Percentiles rank a stretch among this genome's conserved stretches.
phyloP scores from a whole-genome alignment of 2,329 filamentous ascomycete genomes.

The Colletotrichum sp. region DNA sequence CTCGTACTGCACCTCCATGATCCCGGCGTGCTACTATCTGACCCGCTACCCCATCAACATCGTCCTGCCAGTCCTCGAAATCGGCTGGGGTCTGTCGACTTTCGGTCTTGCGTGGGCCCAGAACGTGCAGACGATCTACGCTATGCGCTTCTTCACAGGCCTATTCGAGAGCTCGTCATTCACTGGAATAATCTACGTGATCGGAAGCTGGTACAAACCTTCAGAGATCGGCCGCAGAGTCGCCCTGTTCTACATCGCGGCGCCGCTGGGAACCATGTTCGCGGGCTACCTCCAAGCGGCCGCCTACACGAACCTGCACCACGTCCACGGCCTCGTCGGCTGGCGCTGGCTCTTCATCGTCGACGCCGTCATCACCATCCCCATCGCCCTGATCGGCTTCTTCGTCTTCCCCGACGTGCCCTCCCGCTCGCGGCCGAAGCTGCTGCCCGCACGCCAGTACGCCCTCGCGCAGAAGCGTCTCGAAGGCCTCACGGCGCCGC shows the following conservation, averaged over 20 bases:
- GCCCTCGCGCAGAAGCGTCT: slow-evolving; percentile 34
- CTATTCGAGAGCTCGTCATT: slow-evolving; percentile 41
- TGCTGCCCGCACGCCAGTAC: slow-evolving; percentile 31
- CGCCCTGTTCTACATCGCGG: slow-evolving; percentile 53
- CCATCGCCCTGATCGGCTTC: slow-evolving; percentile 54
- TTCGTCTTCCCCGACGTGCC: slow-evolving; percentile 35
- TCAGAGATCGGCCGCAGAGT: slow-evolving; percentile 52
- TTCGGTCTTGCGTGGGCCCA: slow-evolving; percentile 34
- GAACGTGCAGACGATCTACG: slow-evolving; percentile 39
- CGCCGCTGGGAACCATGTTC: slow-evolving; percentile 59
- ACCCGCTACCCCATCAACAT: slow-evolving; percentile 41
- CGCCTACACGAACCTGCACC: slow-evolving; percentile 58
- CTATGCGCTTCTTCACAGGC: slow-evolving; percentile 48
- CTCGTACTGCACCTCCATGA: slow-evolving; percentile 44
- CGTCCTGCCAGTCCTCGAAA: slow-evolving; percentile 31
- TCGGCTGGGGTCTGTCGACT: slow-evolving; percentile 35
- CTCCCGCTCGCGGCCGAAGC: slow-evolving; percentile 33
- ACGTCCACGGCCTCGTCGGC: slow-evolving; percentile 51
- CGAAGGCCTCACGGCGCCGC: slow-evolving; percentile 30
- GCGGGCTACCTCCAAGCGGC: slow-evolving; percentile 62
- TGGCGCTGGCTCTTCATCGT: slow-evolving; percentile 64
- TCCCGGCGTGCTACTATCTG: slow-evolving; percentile 42
- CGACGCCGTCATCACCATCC: slow-evolving; percentile 62
- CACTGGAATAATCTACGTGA: slow-evolving; percentile 33
- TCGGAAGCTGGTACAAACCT: slow-evolving; percentile 48